Percentiles rank a stretch among this genome's conserved stretches.
These are phyloP conservation scores for Sporothrix protearum DNA, from an alignment of 2,329 filamentous ascomycete genomes.

Conservation along the genomic window DNA sequence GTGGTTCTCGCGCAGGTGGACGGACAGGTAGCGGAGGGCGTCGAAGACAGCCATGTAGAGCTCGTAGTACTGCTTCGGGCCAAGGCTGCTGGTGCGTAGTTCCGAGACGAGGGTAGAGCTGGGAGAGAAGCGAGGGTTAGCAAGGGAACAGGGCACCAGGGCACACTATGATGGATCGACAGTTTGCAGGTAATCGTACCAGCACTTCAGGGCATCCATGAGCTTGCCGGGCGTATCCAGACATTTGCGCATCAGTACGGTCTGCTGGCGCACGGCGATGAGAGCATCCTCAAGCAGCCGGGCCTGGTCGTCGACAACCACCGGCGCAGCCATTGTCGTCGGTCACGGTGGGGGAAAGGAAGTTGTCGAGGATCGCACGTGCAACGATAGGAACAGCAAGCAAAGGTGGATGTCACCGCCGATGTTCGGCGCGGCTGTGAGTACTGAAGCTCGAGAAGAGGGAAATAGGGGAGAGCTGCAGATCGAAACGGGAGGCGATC, in stretches of 20 bases:
- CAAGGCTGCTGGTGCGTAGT: slow-evolving; percentile 89
- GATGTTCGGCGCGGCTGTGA: slow-evolving; percentile 15
- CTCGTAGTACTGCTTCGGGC: slow-evolving; percentile 99
- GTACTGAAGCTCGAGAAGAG: slow-evolving; percentile 1
- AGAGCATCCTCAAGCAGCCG: slow-evolving; percentile 96
- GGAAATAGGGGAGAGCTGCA: not conserved
- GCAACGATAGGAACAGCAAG: not conserved
- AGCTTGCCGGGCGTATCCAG: slow-evolving; percentile 96
- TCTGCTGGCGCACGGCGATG: slow-evolving; percentile 94
- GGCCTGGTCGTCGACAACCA: slow-evolving; percentile 74
- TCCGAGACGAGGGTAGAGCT: slow-evolving; percentile 99
- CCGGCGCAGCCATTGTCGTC: slow-evolving; percentile 42
- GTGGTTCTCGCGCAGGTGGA: slow-evolving; percentile 95
- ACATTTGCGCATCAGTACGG: slow-evolving; percentile 93
- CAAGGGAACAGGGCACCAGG: not conserved
- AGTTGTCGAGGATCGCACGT: not conserved
- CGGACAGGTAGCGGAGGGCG: slow-evolving; percentile 90
- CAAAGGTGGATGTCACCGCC: slow-evolving; percentile 3
- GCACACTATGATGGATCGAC: slow-evolving; percentile 19
- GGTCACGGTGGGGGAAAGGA: not conserved
- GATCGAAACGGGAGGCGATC: not conserved
- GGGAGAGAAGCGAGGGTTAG: not conserved
- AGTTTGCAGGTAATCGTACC: slow-evolving; percentile 55
- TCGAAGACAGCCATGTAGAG: slow-evolving; percentile 99
- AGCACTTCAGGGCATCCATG: slow-evolving; percentile 99